A percentile compares a stretch with the other conserved stretches of the same genome.
Conservation (phyloP, 2,329 filamentous ascomycete species). For the Phialophora expanda region DNA sequence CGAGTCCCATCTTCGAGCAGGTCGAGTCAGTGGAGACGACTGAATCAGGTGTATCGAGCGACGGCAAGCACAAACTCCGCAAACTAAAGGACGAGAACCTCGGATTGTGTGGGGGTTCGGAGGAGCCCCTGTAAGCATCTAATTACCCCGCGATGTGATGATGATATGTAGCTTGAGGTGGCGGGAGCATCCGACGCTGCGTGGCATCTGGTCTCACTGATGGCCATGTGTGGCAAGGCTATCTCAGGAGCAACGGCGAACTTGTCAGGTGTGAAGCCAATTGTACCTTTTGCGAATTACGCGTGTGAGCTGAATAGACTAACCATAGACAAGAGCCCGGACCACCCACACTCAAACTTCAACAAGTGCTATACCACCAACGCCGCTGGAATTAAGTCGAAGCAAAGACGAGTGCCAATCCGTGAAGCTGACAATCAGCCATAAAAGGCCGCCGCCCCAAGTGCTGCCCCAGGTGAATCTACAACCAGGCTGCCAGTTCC, state of each 20-base stretch:
- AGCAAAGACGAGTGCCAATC: neutral
- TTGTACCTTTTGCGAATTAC: neutral
- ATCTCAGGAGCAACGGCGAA: neutral
- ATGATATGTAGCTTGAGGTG: neutral
- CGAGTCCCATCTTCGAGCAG: neutral
- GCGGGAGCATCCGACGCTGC: neutral
- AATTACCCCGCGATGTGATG: slow-evolving; percentile 11
- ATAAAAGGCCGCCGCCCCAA: neutral
- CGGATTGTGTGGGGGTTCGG: slow-evolving; percentile 9
- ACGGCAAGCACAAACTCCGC: slow-evolving; percentile 2
- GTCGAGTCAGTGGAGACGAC: slow-evolving; percentile 5
- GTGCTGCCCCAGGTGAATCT: neutral
- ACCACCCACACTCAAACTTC: neutral
- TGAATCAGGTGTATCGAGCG: neutral
- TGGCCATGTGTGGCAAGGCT: neutral
- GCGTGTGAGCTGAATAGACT: neutral
- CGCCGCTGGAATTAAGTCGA: neutral
- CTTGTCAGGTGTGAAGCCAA: neutral
- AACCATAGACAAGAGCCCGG: neutral
- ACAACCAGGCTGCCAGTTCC: neutral
- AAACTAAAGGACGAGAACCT: slow-evolving; percentile 8
- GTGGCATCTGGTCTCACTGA: neutral
- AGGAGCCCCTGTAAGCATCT: neutral
- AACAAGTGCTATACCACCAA: neutral
- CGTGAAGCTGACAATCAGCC: neutral